Percentiles rank a stretch among this genome's conserved stretches.
phyloP scores from a whole-genome alignment of 805 yeast genomes.

The Kodamaea kaohsiungensis region DNA sequence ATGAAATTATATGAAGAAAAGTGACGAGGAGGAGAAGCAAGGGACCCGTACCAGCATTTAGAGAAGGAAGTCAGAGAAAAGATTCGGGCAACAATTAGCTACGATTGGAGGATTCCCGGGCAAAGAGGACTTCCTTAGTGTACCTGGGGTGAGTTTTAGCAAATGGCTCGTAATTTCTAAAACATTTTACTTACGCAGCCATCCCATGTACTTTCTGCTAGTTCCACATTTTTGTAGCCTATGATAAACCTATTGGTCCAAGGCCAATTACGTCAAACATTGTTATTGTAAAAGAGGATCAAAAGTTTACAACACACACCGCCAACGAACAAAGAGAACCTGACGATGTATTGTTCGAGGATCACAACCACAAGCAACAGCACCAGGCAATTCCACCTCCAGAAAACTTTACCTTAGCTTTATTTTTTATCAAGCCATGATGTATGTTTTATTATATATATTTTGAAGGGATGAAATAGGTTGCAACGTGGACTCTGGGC shows the following conservation, averaged over 20 bases:
- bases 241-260: background rate
- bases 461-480: constrained; percentile 2
- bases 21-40: background rate
- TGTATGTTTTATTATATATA: constrained; percentile 1
- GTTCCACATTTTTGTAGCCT: background rate
- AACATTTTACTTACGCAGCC: background rate
- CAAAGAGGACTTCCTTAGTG: background rate
- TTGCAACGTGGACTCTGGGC: constrained; percentile 3
- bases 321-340: background rate
- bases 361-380: background rate
- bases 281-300: background rate
- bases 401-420: background rate
- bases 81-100: background rate
- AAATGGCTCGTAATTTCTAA: background rate
- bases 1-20: background rate
- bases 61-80: background rate
- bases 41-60: no score
- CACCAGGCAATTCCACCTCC: background rate
- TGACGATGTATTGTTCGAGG: background rate
- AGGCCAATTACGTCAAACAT: background rate
- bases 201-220: background rate
- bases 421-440: background rate
- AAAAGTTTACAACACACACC: background rate
- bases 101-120: background rate
- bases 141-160: background rate